Conservation (phyloP, 2,329 filamentous ascomycete genomes). For the Leptodontidium sp. region DNA sequence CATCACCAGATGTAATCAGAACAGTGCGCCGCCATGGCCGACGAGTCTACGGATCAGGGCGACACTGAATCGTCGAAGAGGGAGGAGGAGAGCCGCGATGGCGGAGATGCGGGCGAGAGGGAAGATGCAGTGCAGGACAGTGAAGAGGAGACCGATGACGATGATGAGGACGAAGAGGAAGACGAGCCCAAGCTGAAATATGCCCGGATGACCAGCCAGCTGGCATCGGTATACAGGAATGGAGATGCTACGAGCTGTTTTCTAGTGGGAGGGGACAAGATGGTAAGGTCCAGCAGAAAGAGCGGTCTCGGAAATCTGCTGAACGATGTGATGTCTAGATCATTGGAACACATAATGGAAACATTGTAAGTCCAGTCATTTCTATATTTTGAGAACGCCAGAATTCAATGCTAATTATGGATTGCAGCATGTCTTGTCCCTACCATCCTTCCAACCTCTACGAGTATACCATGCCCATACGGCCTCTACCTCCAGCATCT, state of each 20-base stretch:
- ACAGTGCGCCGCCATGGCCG: conserved; percentile 45
- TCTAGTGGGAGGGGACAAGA: conserved; percentile 92
- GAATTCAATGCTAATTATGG: conserved; percentile 41
- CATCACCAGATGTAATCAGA: conserved; percentile 45
- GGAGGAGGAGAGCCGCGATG: conserved; percentile 35
- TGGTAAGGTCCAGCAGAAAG: conserved; percentile 66
- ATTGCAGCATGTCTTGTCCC: conserved; percentile 79
- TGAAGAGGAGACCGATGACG: conserved; percentile 57
- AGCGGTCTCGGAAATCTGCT: conserved; percentile 38
- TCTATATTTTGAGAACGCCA: background rate
- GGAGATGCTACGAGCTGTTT: conserved; percentile 95
- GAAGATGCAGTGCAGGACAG: conserved; percentile 40
- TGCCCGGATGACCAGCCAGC: conserved; percentile 80
- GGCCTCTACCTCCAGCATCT: conserved; percentile 88
- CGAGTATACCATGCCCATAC: conserved; percentile 92
- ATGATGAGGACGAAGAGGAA: conserved; percentile 80
- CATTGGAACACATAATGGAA: conserved; percentile 94
- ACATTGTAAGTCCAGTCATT: conserved; percentile 72
- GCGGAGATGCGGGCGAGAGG: conserved; percentile 35
- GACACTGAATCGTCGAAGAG: conserved; percentile 38
- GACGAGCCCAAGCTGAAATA: conserved; percentile 97
- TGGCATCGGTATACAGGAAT: conserved; percentile 87
- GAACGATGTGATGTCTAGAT: conserved; percentile 63
- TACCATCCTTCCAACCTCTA: conserved; percentile 82
- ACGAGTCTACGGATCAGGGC: conserved; percentile 43